A percentile compares a stretch with the other conserved stretches of the same genome.
These are phyloP conservation scores for Lotus japonicus DNA, from an alignment of 306 rosid species.

Conservation along the genomic window DNA sequence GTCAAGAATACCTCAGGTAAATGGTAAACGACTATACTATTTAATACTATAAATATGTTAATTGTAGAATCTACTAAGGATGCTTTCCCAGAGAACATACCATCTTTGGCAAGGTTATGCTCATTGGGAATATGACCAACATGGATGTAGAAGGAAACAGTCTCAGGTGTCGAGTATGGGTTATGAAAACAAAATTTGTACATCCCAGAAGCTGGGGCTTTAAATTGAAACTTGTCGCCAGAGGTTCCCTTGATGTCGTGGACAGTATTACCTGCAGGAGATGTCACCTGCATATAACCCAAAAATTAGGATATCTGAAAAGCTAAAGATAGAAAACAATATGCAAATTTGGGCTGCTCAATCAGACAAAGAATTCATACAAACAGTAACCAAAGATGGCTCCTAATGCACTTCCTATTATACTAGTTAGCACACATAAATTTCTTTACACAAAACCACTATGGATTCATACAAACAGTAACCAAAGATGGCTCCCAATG, in stretches of 20 bases:
- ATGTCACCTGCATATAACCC: slow-evolving; percentile 56
- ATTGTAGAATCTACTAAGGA: neutral
- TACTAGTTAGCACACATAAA: neutral
- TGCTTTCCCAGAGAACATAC: slow-evolving; percentile 36
- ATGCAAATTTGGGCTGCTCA: too few species aligned
- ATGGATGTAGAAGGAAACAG: slow-evolving; percentile 95
- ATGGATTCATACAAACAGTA: neutral
- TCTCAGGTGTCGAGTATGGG: slow-evolving; percentile 94
- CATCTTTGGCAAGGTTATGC: slow-evolving; percentile 92
- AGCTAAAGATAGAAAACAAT: neutral
- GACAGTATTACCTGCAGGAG: slow-evolving; percentile 71
- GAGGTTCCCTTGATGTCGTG: slow-evolving; percentile 74
- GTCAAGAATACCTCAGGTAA: neutral
- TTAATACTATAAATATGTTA: neutral
- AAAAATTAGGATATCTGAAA: slow-evolving; percentile 23
- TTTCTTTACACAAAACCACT: neutral
- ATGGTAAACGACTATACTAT: neutral
- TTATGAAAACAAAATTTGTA: slow-evolving; percentile 91
- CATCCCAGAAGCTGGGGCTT: slow-evolving; percentile 90
- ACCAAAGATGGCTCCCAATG: neutral
- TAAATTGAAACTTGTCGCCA: slow-evolving; percentile 84
- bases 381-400: too few species aligned
- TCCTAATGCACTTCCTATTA: neutral
- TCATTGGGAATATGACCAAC: slow-evolving; percentile 95
- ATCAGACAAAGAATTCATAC: too few species aligned